Base-by-base conservation (phyloP, 306 rosid species). In the Comarum palustre region DNA sequence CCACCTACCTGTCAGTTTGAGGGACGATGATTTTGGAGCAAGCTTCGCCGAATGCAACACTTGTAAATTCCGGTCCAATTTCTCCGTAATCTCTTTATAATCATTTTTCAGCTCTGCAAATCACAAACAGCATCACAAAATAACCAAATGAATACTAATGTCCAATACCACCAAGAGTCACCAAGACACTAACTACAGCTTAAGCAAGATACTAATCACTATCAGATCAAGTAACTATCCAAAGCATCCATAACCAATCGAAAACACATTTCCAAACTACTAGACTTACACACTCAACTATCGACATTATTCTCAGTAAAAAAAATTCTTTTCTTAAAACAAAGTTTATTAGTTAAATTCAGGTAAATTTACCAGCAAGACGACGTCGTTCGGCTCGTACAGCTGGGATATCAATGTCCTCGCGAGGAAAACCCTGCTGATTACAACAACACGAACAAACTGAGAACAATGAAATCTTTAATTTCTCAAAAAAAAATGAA, bases 361-460 rank as follows among this genome's bases (percentile, higher is more conserved):
- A 25, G 27, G 34, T 1, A 4, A 3, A 24, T 1, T 29, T 80
- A 89, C 98, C 98, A 66, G 89, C 61, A 63, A 93, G 96, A 34
- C 94, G 96, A 72, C 61, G 82, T 60, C 97, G 85, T 75, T 91
- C 88, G 1, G 96, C 87, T 61, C 86, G 88, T 65, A 93, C 83
- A 34, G 51, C 82, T 19, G 91, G 92, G 81, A 94, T 86, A 68
- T 94, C 98, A 31, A 89, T 74, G 72, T 94, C 96, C 1, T 90
- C 67, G 20, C 95, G 98, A 75, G 98, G 97, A 85, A 94, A 91
- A 4, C 92, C 97, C 98, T 93, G 65, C 71, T 79, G 69, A 78
- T 68, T 24, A 57, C 25, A 55, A 31, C 27, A 19, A 41, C 27
- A 70, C 17, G 7, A 71, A 25, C 73, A 73, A 45, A 12, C 3